Base-by-base conservation (phyloP, 2,329 filamentous ascomycete genomes). In the Biscogniauxia mediterranea region DNA sequence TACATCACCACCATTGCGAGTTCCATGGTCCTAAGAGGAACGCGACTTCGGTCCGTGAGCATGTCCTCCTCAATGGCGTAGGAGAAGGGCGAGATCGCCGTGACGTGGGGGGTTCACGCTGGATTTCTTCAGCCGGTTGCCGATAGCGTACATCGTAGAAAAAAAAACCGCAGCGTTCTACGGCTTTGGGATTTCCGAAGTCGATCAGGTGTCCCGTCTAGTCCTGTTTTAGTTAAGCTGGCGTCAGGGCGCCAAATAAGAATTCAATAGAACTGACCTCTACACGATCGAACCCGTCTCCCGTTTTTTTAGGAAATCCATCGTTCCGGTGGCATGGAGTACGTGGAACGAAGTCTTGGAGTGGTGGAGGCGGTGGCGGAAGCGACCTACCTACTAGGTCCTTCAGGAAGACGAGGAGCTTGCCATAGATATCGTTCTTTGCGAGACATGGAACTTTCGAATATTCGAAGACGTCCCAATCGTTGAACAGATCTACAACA, bases 31-130 rank as follows among this genome's bases (percentile, higher is more conserved):
- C 8, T 4, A 28, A 8, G 26, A 28, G 26, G n/a, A n/a, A 28
- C 26, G 26, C 4, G 26, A 28, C 8, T 8, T 28, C 8, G 26
- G 26, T 5, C 8, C 8, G 26, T 28, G 26, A 28, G 26, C 5
- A 28, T 5, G 26, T 5, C 4, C 5, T 28, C 26, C 26, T 28
- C 26, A 5, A 75, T 64, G 0, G 75, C 76, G 58, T 78, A 78
- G 32, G 77, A 60, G 68, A 79, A 80, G 0, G 79, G 70, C 9
- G 74, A 73, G 6, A 81, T 61, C 1, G 80, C 62, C 0, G 76
- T 76, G 1, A 79, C 78, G 23, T 77, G n/a, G 69, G 0, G 73
- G 71, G 58, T 80, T 81, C 6, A 71, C 52, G 1, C 2, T 1
- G 7, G 62, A 70, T 0, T 61, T 20, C 55, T 77, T 70, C 0